phyloP scores from a whole-genome alignment of 2,329 filamentous ascomycete genomes.

The Elsinoe necatrix region DNA sequence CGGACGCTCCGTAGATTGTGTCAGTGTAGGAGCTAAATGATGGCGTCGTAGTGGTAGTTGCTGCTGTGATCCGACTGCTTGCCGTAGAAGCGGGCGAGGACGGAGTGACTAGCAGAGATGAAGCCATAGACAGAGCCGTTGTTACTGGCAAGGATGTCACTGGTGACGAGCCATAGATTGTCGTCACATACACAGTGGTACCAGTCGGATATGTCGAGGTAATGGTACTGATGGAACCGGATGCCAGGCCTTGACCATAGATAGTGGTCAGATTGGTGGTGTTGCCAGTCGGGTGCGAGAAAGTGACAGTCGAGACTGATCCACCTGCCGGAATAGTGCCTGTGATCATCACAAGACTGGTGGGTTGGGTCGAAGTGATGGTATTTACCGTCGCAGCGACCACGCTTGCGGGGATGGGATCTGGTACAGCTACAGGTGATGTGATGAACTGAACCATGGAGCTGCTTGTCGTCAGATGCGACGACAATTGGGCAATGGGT shows the following conservation, averaged over 20 bases:
- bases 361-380: background rate
- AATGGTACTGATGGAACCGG: background rate
- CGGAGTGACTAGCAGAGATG: background rate
- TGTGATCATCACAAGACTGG: background rate
- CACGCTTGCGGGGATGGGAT: background rate
- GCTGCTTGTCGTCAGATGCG: background rate
- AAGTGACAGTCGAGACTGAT: background rate
- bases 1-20: background rate
- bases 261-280: background rate
- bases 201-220: background rate
- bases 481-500: background rate
- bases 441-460: background rate
- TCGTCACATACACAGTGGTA: background rate
- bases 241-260: background rate
- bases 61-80: background rate
- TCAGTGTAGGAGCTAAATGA: background rate
- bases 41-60: background rate
- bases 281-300: background rate
- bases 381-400: background rate
- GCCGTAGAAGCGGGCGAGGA: background rate
- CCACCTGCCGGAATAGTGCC: background rate
- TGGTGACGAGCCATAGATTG: background rate
- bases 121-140: background rate
- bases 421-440: background rate
- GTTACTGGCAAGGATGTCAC: background rate